Evolutionary conservation across 2,329 filamentous ascomycete genomes (phyloP).

Genomic region (Fusarium brevicatenulatum): DNA sequence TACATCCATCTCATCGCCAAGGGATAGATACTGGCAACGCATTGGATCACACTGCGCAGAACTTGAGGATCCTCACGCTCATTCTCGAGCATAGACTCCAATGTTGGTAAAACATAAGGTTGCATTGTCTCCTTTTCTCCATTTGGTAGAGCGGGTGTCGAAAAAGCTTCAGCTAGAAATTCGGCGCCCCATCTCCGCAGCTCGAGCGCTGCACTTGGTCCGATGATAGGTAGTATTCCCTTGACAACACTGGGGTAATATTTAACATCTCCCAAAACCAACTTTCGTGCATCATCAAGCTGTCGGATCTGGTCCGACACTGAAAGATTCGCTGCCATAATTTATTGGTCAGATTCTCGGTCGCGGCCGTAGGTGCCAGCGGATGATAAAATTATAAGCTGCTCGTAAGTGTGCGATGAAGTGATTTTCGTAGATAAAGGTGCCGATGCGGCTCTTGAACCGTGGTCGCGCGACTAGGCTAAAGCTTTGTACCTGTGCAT

Average conservation of each 20-base stretch:
- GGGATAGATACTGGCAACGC: conserved; percentile 91
- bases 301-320: conserved; percentile 84
- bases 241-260: conserved; percentile 94
- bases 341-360: conserved; percentile 17
- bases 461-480: conserved; percentile 48
- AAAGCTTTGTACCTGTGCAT: conserved; percentile 45
- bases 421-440: conserved; percentile 26
- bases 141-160: conserved; percentile 82
- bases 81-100: conserved; percentile 76
- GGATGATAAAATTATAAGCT: conserved; percentile 15
- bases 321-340: conserved; percentile 66
- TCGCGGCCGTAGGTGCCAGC: conserved; percentile 6
- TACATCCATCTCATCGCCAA: conserved; percentile 94
- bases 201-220: conserved; percentile 77
- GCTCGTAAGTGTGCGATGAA: conserved; percentile 11
- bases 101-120: conserved; percentile 78
- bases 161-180: conserved; percentile 95
- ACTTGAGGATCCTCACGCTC: conserved; percentile 82
- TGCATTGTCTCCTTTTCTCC: conserved; percentile 84
- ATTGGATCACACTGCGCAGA: conserved; percentile 86
- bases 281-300: conserved; percentile 88
- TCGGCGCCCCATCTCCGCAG: conserved; percentile 95
- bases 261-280: conserved; percentile 85
- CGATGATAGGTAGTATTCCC: conserved; percentile 91
- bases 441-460: conserved; percentile 36